Base-by-base conservation (phyloP, 768 basidiomycete genomes). In the Hortiboletus campestris region DNA sequence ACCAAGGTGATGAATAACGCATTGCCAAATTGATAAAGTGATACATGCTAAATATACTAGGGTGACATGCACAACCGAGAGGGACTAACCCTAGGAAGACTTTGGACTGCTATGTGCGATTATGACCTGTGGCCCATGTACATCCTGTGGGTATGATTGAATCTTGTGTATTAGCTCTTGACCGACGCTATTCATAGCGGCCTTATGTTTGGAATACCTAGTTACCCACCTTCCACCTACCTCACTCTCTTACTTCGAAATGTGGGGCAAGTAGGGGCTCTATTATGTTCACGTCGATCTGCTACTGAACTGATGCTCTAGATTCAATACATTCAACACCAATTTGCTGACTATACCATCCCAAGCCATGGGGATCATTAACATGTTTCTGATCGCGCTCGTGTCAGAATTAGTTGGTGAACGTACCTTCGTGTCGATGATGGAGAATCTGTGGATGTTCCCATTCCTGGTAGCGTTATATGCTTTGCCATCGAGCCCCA, bases 71-170 rank as follows among this genome's bases (percentile, higher is more conserved):
- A 86, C 68, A 88, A 88, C 57, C 80, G 86, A 40, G 80, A 88
- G 68, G 83, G 80, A 0, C 62, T 88, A 13, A 74, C 79, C 0
- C 35, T 76, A 8, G 75, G 72, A 60, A 73, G 79, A 6, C 65
- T 86, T 5, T 85, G 81, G 79, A 70, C 67, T 8, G 81, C 84
- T 0, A 48, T 84, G 7, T 78, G 76, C 36, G 85, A 88, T 63
- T 86, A 80, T 52, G 84, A 85, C 62, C 67, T 86, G 11, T 87
- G 85, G 84, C 85, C 85, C 0, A 46, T 87, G 20, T 88, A 88
- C 63, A 74, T 84, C 29, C 67, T 84, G 79, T 61, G 39, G 46
- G 43, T 32, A 5, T 5, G 22, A 38, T 1, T 2, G 10, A 22
- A 41, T 11, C 11, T 13, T 41, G n/a, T 55, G 14, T 35, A 17